A percentile compares a stretch with the other conserved stretches of the same genome.
These are phyloP conservation scores for Trichosporon sp. DNA, from an alignment of 1,284 basidiomycete species.

Conservation along the genomic window DNA sequence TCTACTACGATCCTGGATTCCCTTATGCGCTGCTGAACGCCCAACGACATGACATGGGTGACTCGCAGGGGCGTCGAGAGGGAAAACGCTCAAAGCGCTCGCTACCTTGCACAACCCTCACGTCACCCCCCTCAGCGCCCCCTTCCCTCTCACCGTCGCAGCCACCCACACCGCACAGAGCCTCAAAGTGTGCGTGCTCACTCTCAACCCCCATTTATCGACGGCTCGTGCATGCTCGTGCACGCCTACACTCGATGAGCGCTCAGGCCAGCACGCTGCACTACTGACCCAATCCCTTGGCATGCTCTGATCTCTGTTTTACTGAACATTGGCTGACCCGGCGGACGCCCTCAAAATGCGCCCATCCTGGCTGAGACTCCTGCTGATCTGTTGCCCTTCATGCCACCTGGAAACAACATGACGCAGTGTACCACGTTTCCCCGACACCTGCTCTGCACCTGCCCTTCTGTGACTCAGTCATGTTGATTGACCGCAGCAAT, in stretches of 20 bases:
- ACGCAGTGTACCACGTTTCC: not conserved
- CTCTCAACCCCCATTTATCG: not conserved
- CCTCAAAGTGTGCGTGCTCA: not conserved
- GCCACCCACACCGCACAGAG: not conserved
- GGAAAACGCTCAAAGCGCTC: not conserved
- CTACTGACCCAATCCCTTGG: not conserved
- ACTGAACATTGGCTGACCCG: too few relatives aligned
- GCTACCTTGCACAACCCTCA: too few relatives aligned
- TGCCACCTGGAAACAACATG: not conserved
- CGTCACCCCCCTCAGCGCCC: too few relatives aligned
- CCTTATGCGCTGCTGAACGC: not conserved
- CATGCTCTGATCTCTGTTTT: not conserved
- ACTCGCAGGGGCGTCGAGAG: not conserved
- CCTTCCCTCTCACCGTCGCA: too few relatives aligned
- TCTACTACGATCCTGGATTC: not conserved
- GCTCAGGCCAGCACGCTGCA: not conserved
- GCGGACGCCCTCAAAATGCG: too few relatives aligned
- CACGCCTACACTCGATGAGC: not conserved
- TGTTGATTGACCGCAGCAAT: too few relatives aligned
- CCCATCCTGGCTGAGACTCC: not conserved
- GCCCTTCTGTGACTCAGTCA: not conserved
- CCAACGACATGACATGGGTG: too few relatives aligned
- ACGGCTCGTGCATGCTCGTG: not conserved
- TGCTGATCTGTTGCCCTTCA: not conserved
- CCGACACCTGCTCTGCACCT: not conserved